Evolutionary conservation across 495 filamentous ascomycete species (phyloP).

Genomic region (Polyplosphaeria fusca): DNA sequence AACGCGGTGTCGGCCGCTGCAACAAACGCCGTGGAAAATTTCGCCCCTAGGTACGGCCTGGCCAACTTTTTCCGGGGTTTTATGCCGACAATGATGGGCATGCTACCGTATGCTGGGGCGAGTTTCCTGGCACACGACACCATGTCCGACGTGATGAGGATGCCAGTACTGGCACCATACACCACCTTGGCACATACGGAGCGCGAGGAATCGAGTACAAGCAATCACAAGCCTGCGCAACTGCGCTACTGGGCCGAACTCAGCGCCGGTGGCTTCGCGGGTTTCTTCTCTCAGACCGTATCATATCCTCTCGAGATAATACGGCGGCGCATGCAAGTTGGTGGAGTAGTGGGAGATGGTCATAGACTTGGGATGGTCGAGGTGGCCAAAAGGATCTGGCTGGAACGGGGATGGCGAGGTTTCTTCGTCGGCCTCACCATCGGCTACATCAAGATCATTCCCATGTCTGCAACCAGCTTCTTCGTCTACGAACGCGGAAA

Average conservation of each 20-base stretch:
- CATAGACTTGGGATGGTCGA: slow-evolving; percentile 72
- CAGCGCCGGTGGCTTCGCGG: slow-evolving; percentile 76
- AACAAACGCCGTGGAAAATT: slow-evolving; percentile 43
- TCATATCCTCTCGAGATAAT: slow-evolving; percentile 94
- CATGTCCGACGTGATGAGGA: slow-evolving; percentile 73
- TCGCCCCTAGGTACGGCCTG: slow-evolving; percentile 62
- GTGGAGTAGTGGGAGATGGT: slow-evolving; percentile 88
- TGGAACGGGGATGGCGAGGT: slow-evolving; percentile 71
- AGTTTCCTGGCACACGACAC: slow-evolving; percentile 97
- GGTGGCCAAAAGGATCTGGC: slow-evolving; percentile 68
- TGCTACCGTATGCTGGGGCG: slow-evolving; percentile 94
- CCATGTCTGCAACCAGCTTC: slow-evolving; percentile 79
- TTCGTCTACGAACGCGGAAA: slow-evolving; percentile 83
- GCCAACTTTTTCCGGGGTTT: slow-evolving; percentile 96
- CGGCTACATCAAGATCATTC: slow-evolving; percentile 90
- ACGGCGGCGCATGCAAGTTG: slow-evolving; percentile 90
- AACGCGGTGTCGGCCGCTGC: slow-evolving; percentile 31
- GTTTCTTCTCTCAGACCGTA: slow-evolving; percentile 81
- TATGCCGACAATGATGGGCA: slow-evolving; percentile 80
- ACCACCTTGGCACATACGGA: slow-evolving; percentile 57
- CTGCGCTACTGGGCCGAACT: slow-evolving; percentile 80
- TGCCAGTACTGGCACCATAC: slow-evolving; percentile 59
- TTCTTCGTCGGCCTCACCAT: slow-evolving; percentile 94
- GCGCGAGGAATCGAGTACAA: slow-evolving; percentile 38
- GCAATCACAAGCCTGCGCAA: slow-evolving; percentile 59